phyloP scores from a whole-genome alignment of 2,329 filamentous ascomycete genomes.

The Rhexocercosporidium sp. region DNA sequence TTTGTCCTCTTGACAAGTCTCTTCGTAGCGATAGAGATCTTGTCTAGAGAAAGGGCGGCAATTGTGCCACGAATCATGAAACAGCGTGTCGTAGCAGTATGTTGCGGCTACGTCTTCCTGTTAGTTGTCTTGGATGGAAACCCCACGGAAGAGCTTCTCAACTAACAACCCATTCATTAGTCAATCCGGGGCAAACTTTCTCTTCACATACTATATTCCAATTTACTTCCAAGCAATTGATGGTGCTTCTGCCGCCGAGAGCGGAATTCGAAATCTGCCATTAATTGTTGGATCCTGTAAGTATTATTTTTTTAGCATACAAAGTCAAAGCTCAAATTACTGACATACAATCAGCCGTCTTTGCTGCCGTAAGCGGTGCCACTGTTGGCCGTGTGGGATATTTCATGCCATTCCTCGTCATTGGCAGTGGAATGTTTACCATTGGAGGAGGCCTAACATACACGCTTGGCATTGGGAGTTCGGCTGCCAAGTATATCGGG shows the following conservation, averaged over 20 bases:
- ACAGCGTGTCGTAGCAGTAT: too few relatives aligned
- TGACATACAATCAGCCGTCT: constrained; percentile 35
- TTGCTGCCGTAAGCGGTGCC: constrained; percentile 45
- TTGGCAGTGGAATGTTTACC: constrained; percentile 47
- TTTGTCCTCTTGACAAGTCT: constrained; percentile 38
- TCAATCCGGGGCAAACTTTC: constrained; percentile 20
- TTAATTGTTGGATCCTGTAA: constrained; percentile 19
- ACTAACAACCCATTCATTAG: constrained; percentile 21
- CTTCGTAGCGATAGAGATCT: constrained; percentile 47
- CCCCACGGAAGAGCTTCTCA: constrained; percentile 16
- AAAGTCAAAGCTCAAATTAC: not conserved
- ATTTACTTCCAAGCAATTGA: constrained; percentile 42
- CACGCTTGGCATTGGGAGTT: constrained; percentile 47
- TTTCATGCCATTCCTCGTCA: constrained; percentile 49
- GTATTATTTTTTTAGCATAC: not conserved
- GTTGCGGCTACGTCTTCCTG: constrained; percentile 41
- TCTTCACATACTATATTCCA: constrained; percentile 24
- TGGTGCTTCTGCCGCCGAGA: constrained; percentile 23
- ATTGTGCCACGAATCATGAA: constrained; percentile 50
- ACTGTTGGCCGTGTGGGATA: constrained; percentile 45
- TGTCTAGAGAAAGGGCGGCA: constrained; percentile 53
- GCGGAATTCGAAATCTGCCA: constrained; percentile 35
- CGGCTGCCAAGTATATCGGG: constrained; percentile 52
- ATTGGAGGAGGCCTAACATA: constrained; percentile 49
- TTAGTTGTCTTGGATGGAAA: not conserved